Evolutionary conservation across 495 filamentous ascomycete species (phyloP), one percentile per base, ranked within the genome.

Genomic region (Pyrenopolyporus hunteri): DNA sequence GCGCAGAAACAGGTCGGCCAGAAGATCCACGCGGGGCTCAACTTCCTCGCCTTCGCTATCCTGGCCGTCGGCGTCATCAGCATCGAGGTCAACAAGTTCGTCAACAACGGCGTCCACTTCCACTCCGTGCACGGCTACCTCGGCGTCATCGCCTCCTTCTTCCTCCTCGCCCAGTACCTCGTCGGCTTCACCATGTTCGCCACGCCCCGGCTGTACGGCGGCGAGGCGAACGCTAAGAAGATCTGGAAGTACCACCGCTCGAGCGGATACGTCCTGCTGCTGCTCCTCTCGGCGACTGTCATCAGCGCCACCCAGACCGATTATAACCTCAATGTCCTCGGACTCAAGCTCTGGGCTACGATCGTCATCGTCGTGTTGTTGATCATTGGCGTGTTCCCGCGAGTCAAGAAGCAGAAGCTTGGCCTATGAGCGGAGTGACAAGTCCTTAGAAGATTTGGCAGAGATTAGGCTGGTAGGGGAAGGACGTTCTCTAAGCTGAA

Each of bases 211-310:
- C 51, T 96, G 0, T 90, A 91, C 57, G 93, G 93, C 14, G 85
- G 90, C 58, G 86, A 86, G 51, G 86, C 89, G 19, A 88, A 84
- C 0, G 93, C 91, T 23, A 95, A 92, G 80, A 77, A 74, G 29
- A 60, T 94, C 26, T 98, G 92, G 77, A 96, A 96, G 70, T 97
- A 92, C 65, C 93, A 97, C 73, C 85, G 93, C 10, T 74, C 79
- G 52, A 78, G 76, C n/a, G 93, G 93, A 13, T 98, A 98, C 73
- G 61, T 84, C 29, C 73, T 92, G 58, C 68, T 96, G 42, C 54
- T 85, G 44, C 53, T 93, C 70, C 81, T 89, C 64, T 75, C 94
- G 64, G 85, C 82, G 23, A 93, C 92, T 8, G 81, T 96, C 31
- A 73, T 80, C 47, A 88, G 87, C 52, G 91, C 93, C 6, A 90